Conservation (phyloP, 202 grass and related monocot genomes). For the Saccharum hybrid region DNA sequence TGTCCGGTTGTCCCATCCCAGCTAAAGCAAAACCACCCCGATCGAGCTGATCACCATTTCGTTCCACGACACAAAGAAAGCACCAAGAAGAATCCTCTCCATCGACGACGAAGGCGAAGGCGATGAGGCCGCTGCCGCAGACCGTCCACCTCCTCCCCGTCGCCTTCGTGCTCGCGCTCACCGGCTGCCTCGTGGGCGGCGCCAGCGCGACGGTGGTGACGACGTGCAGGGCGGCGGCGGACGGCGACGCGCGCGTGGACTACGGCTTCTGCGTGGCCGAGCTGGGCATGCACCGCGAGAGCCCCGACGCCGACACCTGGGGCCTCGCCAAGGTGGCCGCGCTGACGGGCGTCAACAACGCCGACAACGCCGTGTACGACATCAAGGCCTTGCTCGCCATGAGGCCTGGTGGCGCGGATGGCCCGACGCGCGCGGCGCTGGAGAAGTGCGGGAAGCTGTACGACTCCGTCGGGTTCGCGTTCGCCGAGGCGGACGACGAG, state of each 20-base stretch:
- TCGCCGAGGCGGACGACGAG: conserved; percentile 38
- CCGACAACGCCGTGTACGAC: conserved; percentile 48
- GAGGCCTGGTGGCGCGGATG: background rate
- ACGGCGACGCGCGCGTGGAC: conserved; percentile 48
- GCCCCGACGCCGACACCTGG: no score
- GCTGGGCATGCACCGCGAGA: conserved; percentile 55
- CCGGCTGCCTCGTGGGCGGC: background rate
- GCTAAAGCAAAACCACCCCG: background rate
- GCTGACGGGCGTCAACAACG: conserved; percentile 49
- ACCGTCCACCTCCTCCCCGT: background rate
- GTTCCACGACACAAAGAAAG: background rate
- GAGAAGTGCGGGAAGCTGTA: conserved; percentile 39
- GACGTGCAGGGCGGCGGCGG: conserved; percentile 50
- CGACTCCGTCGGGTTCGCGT: conserved; percentile 28
- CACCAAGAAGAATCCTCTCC: background rate
- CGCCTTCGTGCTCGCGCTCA: background rate
- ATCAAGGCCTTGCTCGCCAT: conserved; percentile 7
- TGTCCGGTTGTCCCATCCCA: background rate
- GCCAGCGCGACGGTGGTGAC: conserved; percentile 45
- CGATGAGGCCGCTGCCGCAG: background rate
- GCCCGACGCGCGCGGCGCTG: conserved; percentile 25
- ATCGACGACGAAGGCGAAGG: background rate
- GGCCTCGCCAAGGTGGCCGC: conserved; percentile 61
- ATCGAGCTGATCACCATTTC: background rate
- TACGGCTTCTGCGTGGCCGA: conserved; percentile 53